Percentiles rank a stretch among this genome's conserved stretches.
phyloP scores from a whole-genome alignment of 495 filamentous ascomycete species.

The Penicillium canescens region DNA sequence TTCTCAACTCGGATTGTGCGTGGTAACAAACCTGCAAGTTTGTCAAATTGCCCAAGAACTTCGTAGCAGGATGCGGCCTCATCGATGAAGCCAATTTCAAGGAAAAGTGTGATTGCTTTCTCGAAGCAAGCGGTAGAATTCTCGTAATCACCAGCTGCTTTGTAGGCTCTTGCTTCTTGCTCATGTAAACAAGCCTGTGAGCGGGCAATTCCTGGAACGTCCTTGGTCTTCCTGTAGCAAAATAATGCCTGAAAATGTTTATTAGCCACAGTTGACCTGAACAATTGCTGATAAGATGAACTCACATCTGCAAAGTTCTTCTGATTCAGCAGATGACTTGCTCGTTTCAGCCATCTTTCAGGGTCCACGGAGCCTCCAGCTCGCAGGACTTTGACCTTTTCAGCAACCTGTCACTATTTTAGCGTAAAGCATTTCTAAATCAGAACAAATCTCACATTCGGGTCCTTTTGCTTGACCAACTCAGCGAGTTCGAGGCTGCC shows the following conservation, averaged over 20 bases:
- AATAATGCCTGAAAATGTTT: slow-evolving; percentile 9
- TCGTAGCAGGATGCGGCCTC: slow-evolving; percentile 13
- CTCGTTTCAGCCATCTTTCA: slow-evolving; percentile 14
- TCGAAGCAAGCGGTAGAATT: slow-evolving; percentile 3
- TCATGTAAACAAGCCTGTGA: slow-evolving; percentile 17
- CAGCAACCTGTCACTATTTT: slow-evolving; percentile 3
- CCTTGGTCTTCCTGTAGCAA: slow-evolving; percentile 16
- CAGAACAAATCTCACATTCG: neutral
- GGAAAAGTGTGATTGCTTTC: slow-evolving; percentile 15
- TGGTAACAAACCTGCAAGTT: slow-evolving; percentile 12
- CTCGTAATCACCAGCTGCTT: slow-evolving; percentile 6
- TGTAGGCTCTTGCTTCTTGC: slow-evolving; percentile 14
- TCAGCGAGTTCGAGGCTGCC: slow-evolving; percentile 5
- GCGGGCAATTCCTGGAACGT: slow-evolving; percentile 9
- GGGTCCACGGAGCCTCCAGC: slow-evolving; percentile 15
- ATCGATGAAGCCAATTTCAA: neutral
- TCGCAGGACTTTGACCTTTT: slow-evolving; percentile 12
- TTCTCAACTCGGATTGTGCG: neutral
- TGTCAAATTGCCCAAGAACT: slow-evolving; percentile 10
- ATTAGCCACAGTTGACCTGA: neutral
- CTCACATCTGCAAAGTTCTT: slow-evolving; percentile 17
- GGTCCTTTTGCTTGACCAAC: slow-evolving; percentile 14
- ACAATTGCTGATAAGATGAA: neutral
- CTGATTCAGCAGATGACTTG: slow-evolving; percentile 13
- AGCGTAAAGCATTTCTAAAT: neutral